Evolutionary conservation across 129 eudicot genomes (phyloP), one percentile per base, ranked within the genome.

Genomic region (Saposhnikovia divaricata): DNA sequence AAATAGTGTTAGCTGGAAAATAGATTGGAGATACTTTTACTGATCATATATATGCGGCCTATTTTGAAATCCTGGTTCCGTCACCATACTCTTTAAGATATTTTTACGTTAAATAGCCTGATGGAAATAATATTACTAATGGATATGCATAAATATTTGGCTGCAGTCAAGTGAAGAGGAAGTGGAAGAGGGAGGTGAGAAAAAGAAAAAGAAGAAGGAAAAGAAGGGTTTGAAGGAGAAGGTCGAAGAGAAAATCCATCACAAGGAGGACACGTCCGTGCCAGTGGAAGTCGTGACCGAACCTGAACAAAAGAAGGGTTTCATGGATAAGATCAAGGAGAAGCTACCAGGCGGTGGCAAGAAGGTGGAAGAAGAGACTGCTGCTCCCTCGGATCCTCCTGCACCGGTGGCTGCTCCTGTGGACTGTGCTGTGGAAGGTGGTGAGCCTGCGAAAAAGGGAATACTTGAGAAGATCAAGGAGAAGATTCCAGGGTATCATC

Each of bases 401-500:
- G 72, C 82, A 5, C 50, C 85, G 3, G 79, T 80, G 16, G 81
- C 77, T 63, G 83, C 50, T 59, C 66, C 66, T 47, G 83, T 38
- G 14, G 82, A 45, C 12, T 37, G 76, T 78, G 38, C 78, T 66
- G 82, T 42, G 6, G 92, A 84, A 45, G 89, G 45, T 8, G 91
- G 82, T 23, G 78, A 75, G 59, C 78, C 78, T 79, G 85, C 48
- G 2, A 89, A 91, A 79, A 93, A 91, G 84, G 98, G 98, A 5
- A 77, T 93, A 23, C 66, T 93, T 68, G 98, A 93, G 75, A 93
- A 93, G 85, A 93, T 93, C 51, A 93, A 91, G 83, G 98, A 93
- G 85, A 93, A 93, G 87, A 80, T 93, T 45, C 98, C 96, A 2
- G 98, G 98, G 83, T 88, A 82, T 80, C 91, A 82, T 80, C 91